Base-by-base conservation (phyloP, 345 rosid species). In the Jatropha curcas region DNA sequence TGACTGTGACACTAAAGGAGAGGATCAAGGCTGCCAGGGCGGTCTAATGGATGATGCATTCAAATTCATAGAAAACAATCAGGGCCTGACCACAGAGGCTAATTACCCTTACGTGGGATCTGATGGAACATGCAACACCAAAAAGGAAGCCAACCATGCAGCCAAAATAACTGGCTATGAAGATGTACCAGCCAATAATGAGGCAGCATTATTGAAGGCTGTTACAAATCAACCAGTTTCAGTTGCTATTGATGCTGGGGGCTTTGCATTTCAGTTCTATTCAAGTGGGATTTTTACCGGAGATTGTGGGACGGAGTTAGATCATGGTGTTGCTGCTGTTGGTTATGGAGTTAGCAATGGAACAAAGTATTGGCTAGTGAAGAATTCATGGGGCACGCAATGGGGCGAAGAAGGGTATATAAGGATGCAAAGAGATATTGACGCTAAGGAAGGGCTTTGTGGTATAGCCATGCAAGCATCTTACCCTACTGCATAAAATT, bases 1-100 rank as follows among this genome's bases (percentile, higher is more conserved):
- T 12, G 86, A 82, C 46, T 86, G 87, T 67, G 89, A 84, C 66
- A 70, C 34, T 1, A 61, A 46, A 0, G 35, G 73, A 14, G 73
- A 27, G 35, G 73, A 71, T 50, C 73, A 74, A 13, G 76, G 81
- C 25, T 76, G 76, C 9, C 24, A 64, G 11, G 86, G 86, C 3
- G 84, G 86, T 0, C 67, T 74, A 58, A 84, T 84, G 84, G 82
- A 81, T 62, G 72, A 60, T 24, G 84, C 75, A 4, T 84, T 84
- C 70, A 62, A 84, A 63, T 81, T 81, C 60, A 61, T 81, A 3
- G 9, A 61, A 53, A 12, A 53, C 35, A 67, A 67, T 22, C 60
- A 71, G 1, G 82, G 82, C 17, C 41, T 84, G 17, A 59, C 81
- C 0, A 71, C 82, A 0, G 77, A 84, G 37, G 14, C 69, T 4